Percentiles rank a stretch among this genome's conserved stretches.
phyloP scores from a whole-genome alignment of 2,329 filamentous ascomycete species.

The Venturia pyrina region DNA sequence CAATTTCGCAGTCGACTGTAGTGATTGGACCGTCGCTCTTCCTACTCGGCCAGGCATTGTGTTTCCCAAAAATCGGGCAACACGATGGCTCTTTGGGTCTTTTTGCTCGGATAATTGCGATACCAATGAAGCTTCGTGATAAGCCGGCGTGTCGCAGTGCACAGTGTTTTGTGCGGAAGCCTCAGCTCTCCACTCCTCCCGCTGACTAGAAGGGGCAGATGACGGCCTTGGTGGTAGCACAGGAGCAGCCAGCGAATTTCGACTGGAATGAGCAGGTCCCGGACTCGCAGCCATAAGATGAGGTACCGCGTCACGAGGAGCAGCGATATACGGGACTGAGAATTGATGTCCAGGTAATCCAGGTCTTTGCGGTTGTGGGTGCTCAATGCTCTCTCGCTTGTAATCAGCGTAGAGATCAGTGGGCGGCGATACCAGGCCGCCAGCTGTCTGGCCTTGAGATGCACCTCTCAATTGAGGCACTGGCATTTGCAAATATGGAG shows the following conservation, averaged over 20 bases:
- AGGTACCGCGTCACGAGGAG: not conserved
- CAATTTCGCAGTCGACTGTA: conserved; percentile 25
- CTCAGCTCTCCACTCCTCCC: not conserved
- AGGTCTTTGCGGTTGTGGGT: not conserved
- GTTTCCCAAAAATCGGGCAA: conserved; percentile 28
- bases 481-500: too few relatives aligned
- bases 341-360: not conserved
- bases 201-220: not conserved
- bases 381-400: not conserved
- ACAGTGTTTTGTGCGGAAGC: not conserved
- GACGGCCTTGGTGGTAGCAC: not conserved
- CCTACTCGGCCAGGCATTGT: conserved; percentile 27
- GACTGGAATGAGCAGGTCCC: not conserved
- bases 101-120: conserved; percentile 13
- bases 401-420: not conserved
- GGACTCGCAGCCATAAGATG: not conserved
- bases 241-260: not conserved
- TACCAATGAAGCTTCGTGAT: not conserved
- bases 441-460: too few relatives aligned
- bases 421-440: not conserved
- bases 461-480: too few relatives aligned
- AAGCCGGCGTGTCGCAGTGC: not conserved
- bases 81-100: conserved; percentile 19
- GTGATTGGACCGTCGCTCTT: conserved; percentile 25
- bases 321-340: not conserved